A percentile compares a stretch with the other conserved stretches of the same genome.
These are phyloP conservation scores for Vigna trinervia DNA, from an alignment of 306 rosid genomes.

Conservation along the genomic window DNA sequence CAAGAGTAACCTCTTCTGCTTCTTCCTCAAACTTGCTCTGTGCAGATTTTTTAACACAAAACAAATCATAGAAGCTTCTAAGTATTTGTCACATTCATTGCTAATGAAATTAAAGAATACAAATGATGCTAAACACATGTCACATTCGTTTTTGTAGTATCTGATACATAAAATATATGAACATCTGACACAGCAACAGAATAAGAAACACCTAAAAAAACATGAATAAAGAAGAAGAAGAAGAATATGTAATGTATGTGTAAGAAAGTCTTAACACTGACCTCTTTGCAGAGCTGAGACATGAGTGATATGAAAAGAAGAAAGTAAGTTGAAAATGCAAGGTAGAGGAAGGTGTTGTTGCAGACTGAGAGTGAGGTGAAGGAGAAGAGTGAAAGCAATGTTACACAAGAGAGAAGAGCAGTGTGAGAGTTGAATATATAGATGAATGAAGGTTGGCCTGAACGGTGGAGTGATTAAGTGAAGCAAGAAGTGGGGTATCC, in stretches of 20 bases:
- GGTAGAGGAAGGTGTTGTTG: conserved; percentile 46
- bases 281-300: conserved; percentile 67
- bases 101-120: background rate
- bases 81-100: conserved; percentile 2
- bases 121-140: background rate
- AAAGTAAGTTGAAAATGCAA: conserved; percentile 24
- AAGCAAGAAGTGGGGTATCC: conserved; percentile 49
- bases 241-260: background rate
- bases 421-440: conserved; percentile 60
- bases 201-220: conserved; percentile 7
- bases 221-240: background rate
- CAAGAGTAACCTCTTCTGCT: conserved; percentile 70
- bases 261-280: conserved; percentile 21
- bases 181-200: background rate
- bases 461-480: conserved; percentile 66
- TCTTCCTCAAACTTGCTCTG: conserved; percentile 66
- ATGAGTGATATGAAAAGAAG: conserved; percentile 41
- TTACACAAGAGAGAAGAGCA: conserved; percentile 47
- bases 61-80: background rate
- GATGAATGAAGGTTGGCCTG: conserved; percentile 47
- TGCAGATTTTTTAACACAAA: background rate
- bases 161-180: background rate
- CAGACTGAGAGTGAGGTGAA: conserved; percentile 16
- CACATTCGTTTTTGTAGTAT: background rate
- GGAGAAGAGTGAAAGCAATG: conserved; percentile 29